These are phyloP conservation scores for Steccherinum ochraceum DNA, from an alignment of 768 basidiomycete species.

Conservation along the genomic window DNA sequence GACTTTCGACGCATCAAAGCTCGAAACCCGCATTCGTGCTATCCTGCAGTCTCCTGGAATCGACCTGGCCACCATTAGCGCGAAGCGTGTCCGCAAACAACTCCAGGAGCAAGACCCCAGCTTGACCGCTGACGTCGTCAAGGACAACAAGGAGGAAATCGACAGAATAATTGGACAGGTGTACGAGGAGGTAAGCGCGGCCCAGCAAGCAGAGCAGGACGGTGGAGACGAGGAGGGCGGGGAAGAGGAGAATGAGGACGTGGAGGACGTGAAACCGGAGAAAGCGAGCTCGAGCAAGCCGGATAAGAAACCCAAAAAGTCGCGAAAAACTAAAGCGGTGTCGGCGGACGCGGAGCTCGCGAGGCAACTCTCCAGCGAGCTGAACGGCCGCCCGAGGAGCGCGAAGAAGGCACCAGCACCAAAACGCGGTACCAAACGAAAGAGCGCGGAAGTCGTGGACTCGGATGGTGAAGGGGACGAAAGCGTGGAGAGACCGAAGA, in stretches of 20 bases:
- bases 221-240: conserved; percentile 13
- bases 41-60: conserved; percentile 74
- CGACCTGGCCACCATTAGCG: conserved; percentile 75
- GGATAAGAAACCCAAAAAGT: conserved; percentile 17
- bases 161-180: conserved; percentile 63
- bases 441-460: conserved; percentile 28
- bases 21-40: conserved; percentile 56
- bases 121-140: conserved; percentile 54
- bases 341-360: conserved; percentile 39
- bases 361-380: conserved; percentile 35
- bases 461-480: conserved; percentile 28
- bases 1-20: conserved; percentile 44
- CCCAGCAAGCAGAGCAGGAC: conserved; percentile 15
- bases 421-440: conserved; percentile 22
- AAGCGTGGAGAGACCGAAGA: conserved; percentile 33
- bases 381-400: conserved; percentile 31
- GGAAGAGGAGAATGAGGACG: conserved; percentile 15
- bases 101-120: conserved; percentile 48
- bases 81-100: conserved; percentile 82
- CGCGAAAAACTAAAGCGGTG: conserved; percentile 16
- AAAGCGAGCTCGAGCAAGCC: conserved; percentile 13
- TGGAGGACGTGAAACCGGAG: conserved; percentile 13
- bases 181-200: conserved; percentile 50
- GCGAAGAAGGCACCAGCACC: conserved; percentile 23
- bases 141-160: conserved; percentile 60